Conservation (phyloP, 2,329 filamentous ascomycete species). For the Cladophialophora bantiana region DNA sequence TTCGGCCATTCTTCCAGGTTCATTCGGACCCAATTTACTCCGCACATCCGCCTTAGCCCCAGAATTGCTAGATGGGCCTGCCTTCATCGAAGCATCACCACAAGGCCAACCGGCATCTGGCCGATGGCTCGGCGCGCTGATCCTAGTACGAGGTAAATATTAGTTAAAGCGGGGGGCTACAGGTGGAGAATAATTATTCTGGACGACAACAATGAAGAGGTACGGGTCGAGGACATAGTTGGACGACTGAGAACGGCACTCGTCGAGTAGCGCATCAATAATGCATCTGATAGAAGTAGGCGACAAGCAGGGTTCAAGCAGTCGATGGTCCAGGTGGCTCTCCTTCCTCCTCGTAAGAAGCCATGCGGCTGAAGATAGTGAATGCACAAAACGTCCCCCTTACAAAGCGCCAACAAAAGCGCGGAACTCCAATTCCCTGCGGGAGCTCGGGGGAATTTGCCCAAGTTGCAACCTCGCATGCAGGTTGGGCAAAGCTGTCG, state of each 20-base stretch:
- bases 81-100: neutral
- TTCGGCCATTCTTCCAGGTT: neutral
- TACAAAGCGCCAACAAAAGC: neutral
- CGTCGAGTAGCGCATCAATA: too few relatives aligned
- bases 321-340: neutral
- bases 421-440: neutral
- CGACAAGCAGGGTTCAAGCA: too few relatives aligned
- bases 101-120: neutral
- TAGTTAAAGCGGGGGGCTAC: too few relatives aligned
- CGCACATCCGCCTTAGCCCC: neutral
- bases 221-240: too few relatives aligned
- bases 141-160: neutral
- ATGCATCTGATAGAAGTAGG: neutral
- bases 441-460: neutral
- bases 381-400: neutral
- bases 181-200: neutral
- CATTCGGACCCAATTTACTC: neutral
- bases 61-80: neutral
- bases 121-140: neutral
- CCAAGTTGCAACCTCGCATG: neutral
- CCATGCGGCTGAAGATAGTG: slow-evolving; percentile 5
- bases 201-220: neutral
- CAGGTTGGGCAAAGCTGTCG: neutral
- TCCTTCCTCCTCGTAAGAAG: neutral
- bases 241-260: too few relatives aligned